Evolutionary conservation across 345 rosid genomes (phyloP).

Genomic region (Xanthoceras sorbifolium): DNA sequence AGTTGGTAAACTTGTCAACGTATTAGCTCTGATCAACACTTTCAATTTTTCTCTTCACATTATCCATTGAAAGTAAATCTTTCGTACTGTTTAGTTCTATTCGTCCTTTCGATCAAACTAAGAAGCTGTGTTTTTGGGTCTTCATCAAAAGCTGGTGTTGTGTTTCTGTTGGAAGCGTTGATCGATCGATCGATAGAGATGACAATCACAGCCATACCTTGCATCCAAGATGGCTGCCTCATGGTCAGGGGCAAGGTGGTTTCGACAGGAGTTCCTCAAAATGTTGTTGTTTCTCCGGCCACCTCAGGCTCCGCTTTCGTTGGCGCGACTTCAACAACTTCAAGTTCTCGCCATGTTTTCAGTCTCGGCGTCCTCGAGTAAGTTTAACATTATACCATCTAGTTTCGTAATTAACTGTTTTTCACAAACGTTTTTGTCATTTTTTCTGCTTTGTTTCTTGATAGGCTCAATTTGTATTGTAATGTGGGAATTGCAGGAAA

Average conservation of each 20-base stretch:
- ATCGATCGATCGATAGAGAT: slow-evolving; percentile 10
- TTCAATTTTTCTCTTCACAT: background rate
- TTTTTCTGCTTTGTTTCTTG: background rate
- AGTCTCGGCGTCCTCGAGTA: slow-evolving; percentile 62
- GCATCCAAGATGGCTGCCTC: slow-evolving; percentile 43
- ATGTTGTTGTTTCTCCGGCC: slow-evolving; percentile 42
- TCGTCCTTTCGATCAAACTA: background rate
- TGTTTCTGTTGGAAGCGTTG: background rate
- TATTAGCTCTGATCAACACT: background rate
- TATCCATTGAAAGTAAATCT: background rate
- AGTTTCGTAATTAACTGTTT: too few relatives aligned
- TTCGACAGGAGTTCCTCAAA: slow-evolving; percentile 33
- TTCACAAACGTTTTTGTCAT: background rate
- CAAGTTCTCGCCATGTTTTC: slow-evolving; percentile 60
- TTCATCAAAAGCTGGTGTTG: background rate
- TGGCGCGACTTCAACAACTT: slow-evolving; percentile 44
- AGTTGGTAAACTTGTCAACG: background rate
- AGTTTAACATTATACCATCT: slow-evolving; percentile 24
- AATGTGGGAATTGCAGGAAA: slow-evolving; percentile 32
- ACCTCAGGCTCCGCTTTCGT: slow-evolving; percentile 43
- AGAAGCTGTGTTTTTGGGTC: background rate
- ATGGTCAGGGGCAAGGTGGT: slow-evolving; percentile 45
- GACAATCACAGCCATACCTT: slow-evolving; percentile 36
- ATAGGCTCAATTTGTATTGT: background rate
- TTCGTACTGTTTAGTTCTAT: background rate